Evolutionary conservation across 2,329 filamentous ascomycete species (phyloP), one percentile per base, ranked within the genome.

Genomic region (Sporothrix euskadiensis): DNA sequence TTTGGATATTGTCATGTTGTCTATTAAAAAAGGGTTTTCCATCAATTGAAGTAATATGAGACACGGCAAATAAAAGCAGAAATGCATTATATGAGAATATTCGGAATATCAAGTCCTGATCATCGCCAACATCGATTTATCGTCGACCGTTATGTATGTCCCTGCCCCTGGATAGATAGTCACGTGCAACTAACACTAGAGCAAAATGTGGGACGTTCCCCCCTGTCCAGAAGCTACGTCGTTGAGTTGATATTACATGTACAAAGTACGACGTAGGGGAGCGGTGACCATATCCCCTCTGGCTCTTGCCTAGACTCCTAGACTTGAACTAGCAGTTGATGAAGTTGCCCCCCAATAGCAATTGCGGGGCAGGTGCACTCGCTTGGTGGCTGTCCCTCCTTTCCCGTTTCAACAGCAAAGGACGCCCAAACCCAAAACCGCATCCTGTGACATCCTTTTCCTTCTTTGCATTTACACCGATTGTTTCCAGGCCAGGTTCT

Each of bases 331-430:
- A 35, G 35, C 5, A 35, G 8, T 41, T 47, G 61, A 47, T 41
- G 61, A 66, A 26, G 57, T 71, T 63, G 54, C 73, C 68, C 71
- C 73, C 65, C 52, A 59, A 72, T 65, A 66, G 70, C 73, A 66
- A 74, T 63, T 74, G 73, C 73, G 73, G 73, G 73, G 73, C 73
- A 61, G 61, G 9, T 73, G 56, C 56, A 65, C 44, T 57, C 47
- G 35, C 47, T 65, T 59, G 47, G 54, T 47, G 16, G 44, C 4
- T n/a, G 56, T 56, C 61, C 69, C 69, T 73, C 52, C 71, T 72
- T 73, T 73, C 47, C 73, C 61, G 59, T 74, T 75, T 72, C 70
- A 74, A 63, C 63, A 70, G 69, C 74, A 39, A 69, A 68, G 52
- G 52, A 35, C 35, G 35, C 35, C 61, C 61, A 47, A 39, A 69